A percentile compares a stretch with the other conserved stretches of the same genome.
These are phyloP conservation scores for Geranium rotundifolium DNA, from an alignment of 345 rosid genomes.

Conservation along the genomic window DNA sequence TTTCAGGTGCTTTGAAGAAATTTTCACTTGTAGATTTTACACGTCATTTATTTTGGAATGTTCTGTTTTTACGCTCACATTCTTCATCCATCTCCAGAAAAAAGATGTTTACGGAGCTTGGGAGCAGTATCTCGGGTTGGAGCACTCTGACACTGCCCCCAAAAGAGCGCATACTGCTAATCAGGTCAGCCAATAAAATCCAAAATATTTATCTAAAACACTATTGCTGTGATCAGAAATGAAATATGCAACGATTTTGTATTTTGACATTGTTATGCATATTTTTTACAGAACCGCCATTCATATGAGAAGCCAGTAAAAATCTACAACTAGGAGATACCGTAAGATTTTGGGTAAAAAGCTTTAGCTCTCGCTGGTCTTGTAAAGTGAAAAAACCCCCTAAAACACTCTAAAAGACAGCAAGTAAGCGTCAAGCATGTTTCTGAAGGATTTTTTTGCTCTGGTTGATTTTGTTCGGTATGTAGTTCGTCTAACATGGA, in stretches of 20 bases:
- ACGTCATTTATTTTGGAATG: not conserved
- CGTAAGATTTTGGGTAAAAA: conserved; percentile 5
- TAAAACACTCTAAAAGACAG: not conserved
- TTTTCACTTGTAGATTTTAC: not conserved
- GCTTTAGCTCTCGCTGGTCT: conserved; percentile 3
- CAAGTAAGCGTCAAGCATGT: not conserved
- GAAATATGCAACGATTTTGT: not conserved
- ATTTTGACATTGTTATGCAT: not conserved
- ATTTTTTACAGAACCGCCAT: conserved; percentile 50
- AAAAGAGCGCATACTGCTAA: conserved; percentile 62
- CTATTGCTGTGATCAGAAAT: no score
- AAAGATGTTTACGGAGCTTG: conserved; percentile 88
- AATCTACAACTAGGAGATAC: conserved; percentile 46
- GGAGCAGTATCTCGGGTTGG: conserved; percentile 97
- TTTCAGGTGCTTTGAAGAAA: conserved; percentile 48
- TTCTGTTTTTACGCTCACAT: not conserved
- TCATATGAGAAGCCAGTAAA: conserved; percentile 61
- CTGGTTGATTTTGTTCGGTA: conserved; percentile 12
- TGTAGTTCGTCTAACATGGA: conserved; percentile 13
- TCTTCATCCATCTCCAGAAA: conserved; percentile 29
- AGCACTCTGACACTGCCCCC: conserved; percentile 74
- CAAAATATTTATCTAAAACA: no score
- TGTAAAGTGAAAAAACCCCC: conserved; percentile 2
- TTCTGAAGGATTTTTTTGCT: not conserved
- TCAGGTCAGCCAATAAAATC: conserved; percentile 37